Base-by-base conservation (phyloP, 352 stramenopile genomes). In the Pythium myriotylum region DNA sequence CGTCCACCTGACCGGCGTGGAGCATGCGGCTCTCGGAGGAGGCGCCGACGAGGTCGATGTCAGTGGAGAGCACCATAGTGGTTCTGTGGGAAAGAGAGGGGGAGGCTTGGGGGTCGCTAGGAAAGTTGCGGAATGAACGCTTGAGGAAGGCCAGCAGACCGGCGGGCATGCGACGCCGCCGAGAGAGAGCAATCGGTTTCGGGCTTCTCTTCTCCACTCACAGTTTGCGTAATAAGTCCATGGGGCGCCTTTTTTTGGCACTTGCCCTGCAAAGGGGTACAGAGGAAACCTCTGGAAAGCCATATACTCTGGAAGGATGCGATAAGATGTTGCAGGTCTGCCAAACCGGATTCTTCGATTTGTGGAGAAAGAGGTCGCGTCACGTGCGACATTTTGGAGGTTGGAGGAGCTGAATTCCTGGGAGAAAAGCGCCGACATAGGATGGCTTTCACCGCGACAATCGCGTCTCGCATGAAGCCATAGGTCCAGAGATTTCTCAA, bases 81-180 rank as follows among this genome's bases (percentile, higher is more conserved):
- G 13, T 26, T 53, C 40, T 45, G 26, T 43, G n/a, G n/a, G 16
- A 3, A n/a, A 16, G 17, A 32, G 17, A 16, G 40, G 35, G 23
- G n/a, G 17, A 35, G 39, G 51, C 39, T 59, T 46, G 35, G 52
- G 48, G 24, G 26, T 39, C 42, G 23, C 17, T 33, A 59, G 56
- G 40, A n/a, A 47, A 77, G 72, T 79, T 77, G 29, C 58, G 40
- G 45, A 77, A 79, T 79, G 71, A 76, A 17, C 14, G 12, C 19
- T 49, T 49, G 33, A 46, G 20, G 27, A 45, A 51, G 1, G 17
- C 55, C 43, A 19, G n/a, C n/a, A n/a, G n/a, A n/a, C 12, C 7
- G 50, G 41, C 20, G 19, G 22, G 19, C 60, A 55, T 61, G 51
- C 52, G 51, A 62, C 60, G 51, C 60, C 39, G 20, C 51, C 41